These are phyloP conservation scores for Sporobolus alterniflorus DNA, from an alignment of 202 grass and related monocot genomes.

Conservation along the genomic window DNA sequence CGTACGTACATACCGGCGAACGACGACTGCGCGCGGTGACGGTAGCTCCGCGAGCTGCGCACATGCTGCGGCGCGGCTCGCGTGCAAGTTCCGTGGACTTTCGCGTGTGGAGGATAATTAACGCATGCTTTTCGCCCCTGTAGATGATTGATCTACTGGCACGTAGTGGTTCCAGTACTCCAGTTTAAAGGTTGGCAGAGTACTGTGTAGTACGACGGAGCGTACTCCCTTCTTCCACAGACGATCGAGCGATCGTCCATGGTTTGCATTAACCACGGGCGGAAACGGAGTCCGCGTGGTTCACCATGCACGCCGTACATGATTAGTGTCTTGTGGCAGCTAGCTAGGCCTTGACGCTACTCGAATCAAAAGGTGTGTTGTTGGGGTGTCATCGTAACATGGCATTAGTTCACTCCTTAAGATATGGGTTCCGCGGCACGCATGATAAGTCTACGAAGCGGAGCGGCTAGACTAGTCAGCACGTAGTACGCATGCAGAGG, in stretches of 20 bases:
- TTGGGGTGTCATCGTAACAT: neutral
- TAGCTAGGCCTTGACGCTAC: neutral
- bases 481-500: neutral
- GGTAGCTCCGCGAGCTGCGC: neutral
- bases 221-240: too few relatives aligned
- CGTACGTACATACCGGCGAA: neutral
- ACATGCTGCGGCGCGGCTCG: neutral
- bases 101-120: neutral
- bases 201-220: too few relatives aligned
- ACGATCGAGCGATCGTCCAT: too few relatives aligned
- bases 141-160: neutral
- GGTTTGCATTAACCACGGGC: too few relatives aligned
- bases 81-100: neutral
- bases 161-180: neutral
- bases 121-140: neutral
- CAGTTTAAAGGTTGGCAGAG: neutral
- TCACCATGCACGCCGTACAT: too few relatives aligned
- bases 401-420: neutral
- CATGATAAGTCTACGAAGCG: neutral
- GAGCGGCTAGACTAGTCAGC: neutral
- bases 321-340: slow-evolving; percentile 7
- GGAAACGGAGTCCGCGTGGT: too few relatives aligned
- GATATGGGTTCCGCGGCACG: neutral
- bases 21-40: neutral
- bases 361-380: neutral